Evolutionary conservation across 768 basidiomycete species (phyloP), one percentile per base, ranked within the genome.

Genomic region (Cyclocybe aegerita): DNA sequence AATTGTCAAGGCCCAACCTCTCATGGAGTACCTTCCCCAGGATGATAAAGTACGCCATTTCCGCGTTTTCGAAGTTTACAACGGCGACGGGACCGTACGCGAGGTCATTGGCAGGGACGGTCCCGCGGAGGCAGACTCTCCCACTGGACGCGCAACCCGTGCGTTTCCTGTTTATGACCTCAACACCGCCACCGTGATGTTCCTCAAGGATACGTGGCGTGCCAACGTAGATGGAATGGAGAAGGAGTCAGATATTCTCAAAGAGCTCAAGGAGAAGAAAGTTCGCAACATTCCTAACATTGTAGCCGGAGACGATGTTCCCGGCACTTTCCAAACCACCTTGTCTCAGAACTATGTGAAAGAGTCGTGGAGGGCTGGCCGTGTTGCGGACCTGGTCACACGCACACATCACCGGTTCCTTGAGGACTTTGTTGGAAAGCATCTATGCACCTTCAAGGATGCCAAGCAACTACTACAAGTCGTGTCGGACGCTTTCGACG

Each of bases 131-230:
- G 40, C 32, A 31, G 43, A 35, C 10, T 44, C 50, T 8, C 30
- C 45, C 3, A 38, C 43, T 29, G 50, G 50, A 8, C 12, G 43
- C 11, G 43, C 30, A 3, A 51, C 50, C n/a, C 32, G 43, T 8
- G 50, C 43, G 9, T 45, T n/a, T 10, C 42, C 43, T 8, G 50
- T 51, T 7, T 51, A 15, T 8, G 46, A 53, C 35, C 2, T 40
- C 11, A 14, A 14, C 23, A n/a, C 39, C 29, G 2, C 31, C 11
- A 11, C 15, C 4, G 46, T 53, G 1, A 10, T 40, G 14, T 53
- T 48, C 32, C 38, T 53, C 39, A 53, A 53, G 34, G 51, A 53
- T 15, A 14, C 40, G 4, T 53, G 51, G 46, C 16, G 51, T 5
- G 39, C 47, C 9, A n/a, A 29, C 11, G 45, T 23, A 15, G 14